Evolutionary conservation across 352 stramenopile genomes (phyloP).

Genomic region (Globisporangium recalcitrans): DNA sequence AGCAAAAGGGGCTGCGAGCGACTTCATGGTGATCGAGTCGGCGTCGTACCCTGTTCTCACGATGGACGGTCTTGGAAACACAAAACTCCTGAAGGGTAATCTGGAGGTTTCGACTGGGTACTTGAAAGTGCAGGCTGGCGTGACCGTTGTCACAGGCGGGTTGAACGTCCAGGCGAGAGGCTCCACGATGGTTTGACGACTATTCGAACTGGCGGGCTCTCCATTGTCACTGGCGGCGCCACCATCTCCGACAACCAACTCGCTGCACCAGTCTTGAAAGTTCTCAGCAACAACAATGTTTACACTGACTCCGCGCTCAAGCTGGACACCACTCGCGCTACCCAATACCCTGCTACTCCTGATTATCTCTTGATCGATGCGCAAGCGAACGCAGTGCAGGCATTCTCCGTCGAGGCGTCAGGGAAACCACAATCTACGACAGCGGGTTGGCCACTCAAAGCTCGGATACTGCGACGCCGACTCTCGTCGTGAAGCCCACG

Average conservation of each 20-base stretch:
- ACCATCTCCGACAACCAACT: too few species aligned
- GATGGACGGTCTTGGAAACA: slow-evolving; percentile 52
- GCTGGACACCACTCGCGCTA: too few species aligned
- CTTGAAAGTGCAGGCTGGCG: slow-evolving; percentile 36
- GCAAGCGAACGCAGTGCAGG: too few species aligned
- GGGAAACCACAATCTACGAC: too few species aligned
- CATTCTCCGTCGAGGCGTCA: too few species aligned
- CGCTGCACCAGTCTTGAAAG: too few species aligned
- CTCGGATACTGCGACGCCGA: slow-evolving; percentile 19
- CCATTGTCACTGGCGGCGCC: too few species aligned
- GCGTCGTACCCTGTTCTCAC: slow-evolving; percentile 37
- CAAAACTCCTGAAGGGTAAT: slow-evolving; percentile 40
- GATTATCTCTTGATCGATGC: too few species aligned
- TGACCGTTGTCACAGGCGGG: slow-evolving; percentile 29
- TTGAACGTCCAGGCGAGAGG: slow-evolving; percentile 33
- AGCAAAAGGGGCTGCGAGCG: slow-evolving; percentile 37
- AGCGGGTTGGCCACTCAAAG: too few species aligned
- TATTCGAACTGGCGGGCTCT: slow-evolving; percentile 35
- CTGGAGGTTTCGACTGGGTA: slow-evolving; percentile 49
- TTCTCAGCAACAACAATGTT: too few species aligned
- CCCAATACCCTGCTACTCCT: too few species aligned
- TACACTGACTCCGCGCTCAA: too few species aligned
- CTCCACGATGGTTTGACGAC: slow-evolving; percentile 37
- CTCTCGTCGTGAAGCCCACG: slow-evolving; percentile 28
- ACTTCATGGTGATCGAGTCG: slow-evolving; percentile 61